These are phyloP conservation scores for Pyronema domesticum DNA, from an alignment of 495 filamentous ascomycete genomes.

Conservation along the genomic window DNA sequence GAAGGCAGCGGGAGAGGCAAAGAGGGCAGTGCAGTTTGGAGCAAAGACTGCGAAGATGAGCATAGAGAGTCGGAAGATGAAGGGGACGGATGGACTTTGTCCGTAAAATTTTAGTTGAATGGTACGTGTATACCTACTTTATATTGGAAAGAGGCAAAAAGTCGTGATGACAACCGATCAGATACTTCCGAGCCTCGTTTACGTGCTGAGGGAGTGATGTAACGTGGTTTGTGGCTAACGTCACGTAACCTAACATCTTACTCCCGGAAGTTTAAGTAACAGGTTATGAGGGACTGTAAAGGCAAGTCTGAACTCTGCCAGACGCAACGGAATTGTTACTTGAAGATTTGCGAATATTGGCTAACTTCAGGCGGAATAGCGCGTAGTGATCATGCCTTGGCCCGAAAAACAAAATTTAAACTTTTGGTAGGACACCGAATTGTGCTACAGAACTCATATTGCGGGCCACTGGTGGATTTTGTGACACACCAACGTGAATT, in stretches of 20 bases:
- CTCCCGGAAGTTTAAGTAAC: not conserved
- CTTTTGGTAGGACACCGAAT: no score
- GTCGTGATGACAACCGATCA: not conserved
- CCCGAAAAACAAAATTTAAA: no score
- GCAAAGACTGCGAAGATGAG: slow-evolving; percentile 77
- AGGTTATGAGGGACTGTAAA: slow-evolving; percentile 3
- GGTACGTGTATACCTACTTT: not conserved
- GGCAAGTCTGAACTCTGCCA: not conserved
- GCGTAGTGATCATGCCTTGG: no score
- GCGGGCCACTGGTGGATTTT: no score
- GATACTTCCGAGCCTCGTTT: slow-evolving; percentile 1
- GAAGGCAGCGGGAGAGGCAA: slow-evolving; percentile 63
- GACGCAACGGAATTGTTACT: no score
- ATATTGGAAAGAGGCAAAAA: not conserved
- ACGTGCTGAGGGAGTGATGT: not conserved
- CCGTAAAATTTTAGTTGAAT: not conserved
- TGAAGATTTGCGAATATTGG: not conserved
- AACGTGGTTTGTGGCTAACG: not conserved
- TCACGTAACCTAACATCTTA: slow-evolving; percentile 1
- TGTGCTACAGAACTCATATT: no score
- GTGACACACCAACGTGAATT: no score
- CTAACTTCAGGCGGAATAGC: no score
- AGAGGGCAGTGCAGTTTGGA: slow-evolving; percentile 82
- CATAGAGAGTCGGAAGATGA: slow-evolving; percentile 45
- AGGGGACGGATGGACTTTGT: slow-evolving; percentile 39